phyloP scores from a whole-genome alignment of 78 protist species.

The Dictyostelium purpureum region DNA sequence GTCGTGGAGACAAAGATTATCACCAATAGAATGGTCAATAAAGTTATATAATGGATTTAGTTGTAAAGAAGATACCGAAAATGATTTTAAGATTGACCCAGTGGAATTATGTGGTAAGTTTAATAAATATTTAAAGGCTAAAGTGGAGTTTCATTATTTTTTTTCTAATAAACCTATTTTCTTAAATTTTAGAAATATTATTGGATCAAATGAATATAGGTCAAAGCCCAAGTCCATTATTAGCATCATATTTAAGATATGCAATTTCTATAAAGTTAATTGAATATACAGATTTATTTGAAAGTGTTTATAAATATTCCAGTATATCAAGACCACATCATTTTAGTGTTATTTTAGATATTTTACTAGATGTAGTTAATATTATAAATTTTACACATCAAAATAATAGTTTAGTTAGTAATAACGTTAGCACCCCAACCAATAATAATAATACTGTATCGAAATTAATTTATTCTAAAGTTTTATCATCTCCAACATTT shows the following conservation, averaged over 20 bases:
- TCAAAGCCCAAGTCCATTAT: conserved; percentile 38
- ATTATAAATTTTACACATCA: neutral
- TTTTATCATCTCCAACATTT: neutral
- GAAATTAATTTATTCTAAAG: neutral
- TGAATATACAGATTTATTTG: conserved; percentile 1
- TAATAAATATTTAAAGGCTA: no score
- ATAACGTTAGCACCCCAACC: neutral
- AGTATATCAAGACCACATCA: neutral
- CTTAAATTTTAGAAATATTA: conserved; percentile 10
- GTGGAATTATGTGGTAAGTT: conserved; percentile 17
- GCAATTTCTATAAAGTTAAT: conserved; percentile 36
- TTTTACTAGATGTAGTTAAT: neutral
- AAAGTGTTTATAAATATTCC: neutral
- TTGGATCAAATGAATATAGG: conserved; percentile 51
- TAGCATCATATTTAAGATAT: conserved; percentile 64
- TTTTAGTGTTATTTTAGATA: conserved; percentile 3
- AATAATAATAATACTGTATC: neutral
- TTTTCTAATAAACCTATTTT: neutral
- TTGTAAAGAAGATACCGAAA: neutral
- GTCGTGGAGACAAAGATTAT: conserved; percentile 42
- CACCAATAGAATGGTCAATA: conserved; percentile 50
- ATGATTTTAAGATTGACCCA: neutral
- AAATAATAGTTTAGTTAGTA: neutral
- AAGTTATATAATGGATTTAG: neutral
- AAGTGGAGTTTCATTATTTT: neutral